Conservation (phyloP, 1,139 yeast genomes). For the Suhomyces choctaworum region DNA sequence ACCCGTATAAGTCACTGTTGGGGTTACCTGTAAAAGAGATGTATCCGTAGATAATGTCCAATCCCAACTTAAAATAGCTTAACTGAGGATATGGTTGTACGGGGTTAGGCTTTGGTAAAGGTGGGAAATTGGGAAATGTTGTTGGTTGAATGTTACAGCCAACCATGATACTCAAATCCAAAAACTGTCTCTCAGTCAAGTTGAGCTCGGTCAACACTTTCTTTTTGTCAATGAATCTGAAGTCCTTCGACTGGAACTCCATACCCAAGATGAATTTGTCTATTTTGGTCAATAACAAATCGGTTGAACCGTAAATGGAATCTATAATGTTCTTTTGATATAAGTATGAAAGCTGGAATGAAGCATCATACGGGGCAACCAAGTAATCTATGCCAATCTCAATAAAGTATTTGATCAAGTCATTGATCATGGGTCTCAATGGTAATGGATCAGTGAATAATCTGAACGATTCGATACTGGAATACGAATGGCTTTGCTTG, state of each 20-base stretch:
- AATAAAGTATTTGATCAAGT: conserved; percentile 58
- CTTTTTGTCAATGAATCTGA: conserved; percentile 63
- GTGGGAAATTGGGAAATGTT: conserved; percentile 60
- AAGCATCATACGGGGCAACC: conserved; percentile 81
- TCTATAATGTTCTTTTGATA: conserved; percentile 59
- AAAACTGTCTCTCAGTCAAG: conserved; percentile 62
- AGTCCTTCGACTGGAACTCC: conserved; percentile 64
- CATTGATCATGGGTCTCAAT: conserved; percentile 52
- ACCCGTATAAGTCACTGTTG: conserved; percentile 35
- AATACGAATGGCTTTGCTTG: conserved; percentile 30
- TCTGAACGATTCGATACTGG: conserved; percentile 43
- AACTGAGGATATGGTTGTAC: conserved; percentile 45
- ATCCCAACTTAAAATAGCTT: conserved; percentile 44
- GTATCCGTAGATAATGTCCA: conserved; percentile 45
- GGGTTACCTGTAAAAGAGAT: conserved; percentile 31
- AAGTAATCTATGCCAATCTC: conserved; percentile 62
- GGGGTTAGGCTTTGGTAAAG: conserved; percentile 47
- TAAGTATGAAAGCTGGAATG: conserved; percentile 78
- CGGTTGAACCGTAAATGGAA: conserved; percentile 83
- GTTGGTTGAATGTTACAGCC: conserved; percentile 78
- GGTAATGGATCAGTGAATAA: conserved; percentile 48
- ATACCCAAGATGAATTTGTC: conserved; percentile 74
- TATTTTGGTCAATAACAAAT: conserved; percentile 61
- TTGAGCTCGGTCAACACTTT: conserved; percentile 62
- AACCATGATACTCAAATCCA: conserved; percentile 72